These are phyloP conservation scores for Rehmannia glutinosa DNA, from an alignment of 257 asterid species.

Conservation along the genomic window DNA sequence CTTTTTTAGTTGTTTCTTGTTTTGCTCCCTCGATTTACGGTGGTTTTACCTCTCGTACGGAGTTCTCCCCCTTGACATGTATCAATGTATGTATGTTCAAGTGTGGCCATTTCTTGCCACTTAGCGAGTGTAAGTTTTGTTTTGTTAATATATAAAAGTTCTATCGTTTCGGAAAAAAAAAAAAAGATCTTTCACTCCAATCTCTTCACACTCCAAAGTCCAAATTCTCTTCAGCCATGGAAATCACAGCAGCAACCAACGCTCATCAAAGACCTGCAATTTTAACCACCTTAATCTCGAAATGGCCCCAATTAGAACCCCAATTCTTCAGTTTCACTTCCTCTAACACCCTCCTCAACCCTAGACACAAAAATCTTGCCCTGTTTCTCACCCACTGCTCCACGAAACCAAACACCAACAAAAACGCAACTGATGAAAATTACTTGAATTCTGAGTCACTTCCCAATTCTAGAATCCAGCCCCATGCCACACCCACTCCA, in stretches of 20 bases:
- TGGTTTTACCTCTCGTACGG: too few relatives aligned
- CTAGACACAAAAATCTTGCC: conserved; percentile 23
- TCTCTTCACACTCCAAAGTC: conserved; percentile 7
- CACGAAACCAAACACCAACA: conserved; percentile 49
- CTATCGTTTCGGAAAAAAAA: too few relatives aligned
- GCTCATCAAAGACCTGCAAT: conserved; percentile 20
- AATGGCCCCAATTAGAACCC: conserved; percentile 29
- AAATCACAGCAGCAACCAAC: conserved; percentile 26
- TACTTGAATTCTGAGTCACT: conserved; percentile 2
- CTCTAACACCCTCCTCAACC: conserved; percentile 12
- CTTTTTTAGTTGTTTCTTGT: too few relatives aligned
- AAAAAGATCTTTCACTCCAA: conserved; percentile 10
- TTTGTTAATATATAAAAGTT: too few relatives aligned
- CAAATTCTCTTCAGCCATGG: conserved; percentile 30
- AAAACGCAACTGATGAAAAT: conserved; percentile 35
- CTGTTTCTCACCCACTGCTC: conserved; percentile 45
- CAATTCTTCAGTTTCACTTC: conserved; percentile 24
- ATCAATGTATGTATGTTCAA: too few relatives aligned
- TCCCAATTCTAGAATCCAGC: conserved; percentile 30
- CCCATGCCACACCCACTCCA: conserved; percentile 28
- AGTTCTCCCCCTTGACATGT: too few relatives aligned
- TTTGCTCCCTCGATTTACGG: too few relatives aligned
- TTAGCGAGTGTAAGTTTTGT: too few relatives aligned
- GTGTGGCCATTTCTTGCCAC: too few relatives aligned
- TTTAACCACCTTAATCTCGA: conserved; percentile 24